Conservation (phyloP, 345 rosid genomes). For the Leavenworthia alabamica region DNA sequence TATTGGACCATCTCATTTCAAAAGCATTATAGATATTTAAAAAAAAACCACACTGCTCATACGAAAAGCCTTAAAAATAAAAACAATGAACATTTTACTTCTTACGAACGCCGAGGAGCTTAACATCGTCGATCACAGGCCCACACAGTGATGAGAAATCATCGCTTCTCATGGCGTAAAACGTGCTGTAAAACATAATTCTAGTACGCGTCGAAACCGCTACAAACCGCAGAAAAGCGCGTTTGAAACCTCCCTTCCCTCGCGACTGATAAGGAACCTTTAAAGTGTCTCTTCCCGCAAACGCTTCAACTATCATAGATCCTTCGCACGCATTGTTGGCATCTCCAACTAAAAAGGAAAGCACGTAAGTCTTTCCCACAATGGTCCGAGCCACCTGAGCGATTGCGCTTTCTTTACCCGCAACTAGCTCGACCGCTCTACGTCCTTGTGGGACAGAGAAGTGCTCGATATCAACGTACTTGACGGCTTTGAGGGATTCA, state of each 20-base stretch:
- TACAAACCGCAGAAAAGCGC: constrained; percentile 41
- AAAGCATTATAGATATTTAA: not conserved
- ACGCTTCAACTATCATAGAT: constrained; percentile 68
- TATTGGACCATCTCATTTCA: constrained; percentile 10
- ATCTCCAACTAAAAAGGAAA: constrained; percentile 68
- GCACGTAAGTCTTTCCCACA: constrained; percentile 47
- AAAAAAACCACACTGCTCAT: constrained; percentile 1
- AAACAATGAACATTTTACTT: constrained; percentile 10
- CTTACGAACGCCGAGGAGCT: constrained; percentile 42
- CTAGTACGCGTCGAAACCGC: constrained; percentile 53
- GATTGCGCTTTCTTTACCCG: constrained; percentile 82
- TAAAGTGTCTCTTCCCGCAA: constrained; percentile 51
- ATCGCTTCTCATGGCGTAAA: constrained; percentile 62
- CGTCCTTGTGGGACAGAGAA: constrained; percentile 61
- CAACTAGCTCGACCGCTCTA: constrained; percentile 69
- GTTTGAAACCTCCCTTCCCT: constrained; percentile 75
- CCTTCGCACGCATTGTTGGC: constrained; percentile 68
- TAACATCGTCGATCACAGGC: constrained; percentile 70
- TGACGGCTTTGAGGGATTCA: constrained; percentile 83
- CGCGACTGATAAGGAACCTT: constrained; percentile 58
- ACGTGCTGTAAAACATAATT: constrained; percentile 68
- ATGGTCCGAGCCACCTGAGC: constrained; percentile 59
- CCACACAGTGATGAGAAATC: constrained; percentile 78
- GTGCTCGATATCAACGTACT: constrained; percentile 65
- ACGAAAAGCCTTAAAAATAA: not conserved